Conservation (phyloP, 805 yeast genomes). For the Barnettozyma populi region DNA sequence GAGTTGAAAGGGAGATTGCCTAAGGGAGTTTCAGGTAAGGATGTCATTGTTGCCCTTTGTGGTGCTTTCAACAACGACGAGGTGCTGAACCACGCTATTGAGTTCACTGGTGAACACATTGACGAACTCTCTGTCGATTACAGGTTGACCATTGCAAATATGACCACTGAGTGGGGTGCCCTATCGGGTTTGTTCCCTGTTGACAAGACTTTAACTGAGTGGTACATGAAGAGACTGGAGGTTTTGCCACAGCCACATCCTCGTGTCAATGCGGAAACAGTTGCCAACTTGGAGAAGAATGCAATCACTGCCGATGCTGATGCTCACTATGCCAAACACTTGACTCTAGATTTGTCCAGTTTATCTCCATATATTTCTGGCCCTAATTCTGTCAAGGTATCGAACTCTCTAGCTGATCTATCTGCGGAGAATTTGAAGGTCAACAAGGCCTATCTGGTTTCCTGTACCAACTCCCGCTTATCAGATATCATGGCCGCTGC, state of each 20-base stretch:
- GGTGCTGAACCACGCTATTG: constrained; percentile 90
- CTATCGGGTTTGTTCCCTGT: constrained; percentile 96
- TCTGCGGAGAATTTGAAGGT: constrained; percentile 69
- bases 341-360: constrained; percentile 72
- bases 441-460: constrained; percentile 94
- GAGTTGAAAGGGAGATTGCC: constrained; percentile 80
- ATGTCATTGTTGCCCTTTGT: constrained; percentile 92
- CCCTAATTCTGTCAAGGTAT: constrained; percentile 93
- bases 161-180: constrained; percentile 99
- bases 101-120: constrained; percentile 82
- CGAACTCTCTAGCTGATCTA: constrained; percentile 71
- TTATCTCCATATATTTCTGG: constrained; percentile 90
- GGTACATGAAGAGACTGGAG: constrained; percentile 63
- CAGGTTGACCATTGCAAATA: constrained; percentile 88
- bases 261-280: constrained; percentile 61
- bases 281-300: constrained; percentile 46
- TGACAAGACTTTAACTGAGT: constrained; percentile 68
- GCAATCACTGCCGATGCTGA: constrained; percentile 54
- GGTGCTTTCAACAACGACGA: constrained; percentile 91
- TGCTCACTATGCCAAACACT: constrained; percentile 84
- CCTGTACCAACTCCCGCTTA: constrained; percentile 93
- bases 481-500: constrained; percentile 96
- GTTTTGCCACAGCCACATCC: constrained; percentile 70
- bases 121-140: constrained; percentile 68
- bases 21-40: constrained; percentile 89